phyloP scores from a whole-genome alignment of 2,329 filamentous ascomycete genomes.

The Fusarium fracticaudum region DNA sequence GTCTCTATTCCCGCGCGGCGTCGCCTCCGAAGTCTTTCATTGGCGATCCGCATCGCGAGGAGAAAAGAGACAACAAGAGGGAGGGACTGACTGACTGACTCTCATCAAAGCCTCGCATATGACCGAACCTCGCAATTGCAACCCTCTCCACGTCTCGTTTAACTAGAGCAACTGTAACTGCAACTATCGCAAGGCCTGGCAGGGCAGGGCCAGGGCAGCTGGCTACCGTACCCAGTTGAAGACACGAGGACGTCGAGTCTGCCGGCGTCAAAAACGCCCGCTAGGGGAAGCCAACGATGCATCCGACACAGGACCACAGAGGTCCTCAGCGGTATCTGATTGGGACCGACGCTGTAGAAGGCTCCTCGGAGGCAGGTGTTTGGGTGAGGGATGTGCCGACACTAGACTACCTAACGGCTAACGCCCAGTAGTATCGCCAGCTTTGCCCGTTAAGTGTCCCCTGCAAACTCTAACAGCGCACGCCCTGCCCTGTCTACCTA shows the following conservation, averaged over 20 bases:
- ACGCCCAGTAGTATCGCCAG: not conserved
- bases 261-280: slow-evolving; percentile 4
- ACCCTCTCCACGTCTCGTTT: slow-evolving; percentile 1
- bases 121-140: not conserved
- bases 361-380: slow-evolving; percentile 11
- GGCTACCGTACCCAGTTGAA: not conserved
- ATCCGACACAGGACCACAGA: slow-evolving; percentile 18
- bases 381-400: slow-evolving; percentile 23
- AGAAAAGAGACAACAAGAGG: slow-evolving; percentile 27
- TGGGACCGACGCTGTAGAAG: not conserved
- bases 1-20: slow-evolving; percentile 5
- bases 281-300: slow-evolving; percentile 29
- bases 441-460: not conserved
- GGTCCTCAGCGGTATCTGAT: slow-evolving; percentile 12
- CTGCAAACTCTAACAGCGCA: slow-evolving; percentile 12
- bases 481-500: not conserved
- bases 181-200: not conserved
- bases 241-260: not conserved
- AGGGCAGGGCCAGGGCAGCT: not conserved
- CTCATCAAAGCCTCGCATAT: not conserved
- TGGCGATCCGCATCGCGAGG: not conserved
- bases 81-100: not conserved
- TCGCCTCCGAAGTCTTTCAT: not conserved
- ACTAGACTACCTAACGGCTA: not conserved
- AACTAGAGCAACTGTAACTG: not conserved